phyloP scores from a whole-genome alignment of 176 grass and related monocot genomes.

The Triticum urartu region DNA sequence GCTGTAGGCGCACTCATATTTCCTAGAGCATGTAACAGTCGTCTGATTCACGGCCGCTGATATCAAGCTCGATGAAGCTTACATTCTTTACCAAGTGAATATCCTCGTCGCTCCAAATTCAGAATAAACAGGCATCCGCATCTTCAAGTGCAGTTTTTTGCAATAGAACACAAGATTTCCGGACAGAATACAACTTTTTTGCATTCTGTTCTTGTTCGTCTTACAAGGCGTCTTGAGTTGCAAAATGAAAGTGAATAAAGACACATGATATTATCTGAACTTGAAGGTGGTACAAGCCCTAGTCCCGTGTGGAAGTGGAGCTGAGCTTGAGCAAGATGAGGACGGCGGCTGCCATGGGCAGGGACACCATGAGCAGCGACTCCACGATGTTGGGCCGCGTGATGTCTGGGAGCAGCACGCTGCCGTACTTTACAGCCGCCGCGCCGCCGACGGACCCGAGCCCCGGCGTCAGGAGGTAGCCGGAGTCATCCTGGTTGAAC shows the following conservation, averaged over 20 bases:
- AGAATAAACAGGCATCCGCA: neutral
- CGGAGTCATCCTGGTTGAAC: slow-evolving; percentile 46
- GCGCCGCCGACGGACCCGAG: slow-evolving; percentile 67
- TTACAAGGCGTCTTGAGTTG: neutral
- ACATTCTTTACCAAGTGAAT: neutral
- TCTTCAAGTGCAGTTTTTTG: neutral
- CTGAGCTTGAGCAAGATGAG: slow-evolving; percentile 63
- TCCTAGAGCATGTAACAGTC: slow-evolving; percentile 19
- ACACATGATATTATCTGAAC: neutral
- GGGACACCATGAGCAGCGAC: slow-evolving; percentile 67
- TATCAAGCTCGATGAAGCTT: neutral
- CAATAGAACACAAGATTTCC: neutral
- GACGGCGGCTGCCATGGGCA: slow-evolving; percentile 60
- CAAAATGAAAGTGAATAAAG: neutral
- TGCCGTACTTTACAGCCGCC: slow-evolving; percentile 78
- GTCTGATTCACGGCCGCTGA: neutral
- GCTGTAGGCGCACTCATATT: slow-evolving; percentile 9
- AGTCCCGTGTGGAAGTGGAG: slow-evolving; percentile 1
- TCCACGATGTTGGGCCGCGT: slow-evolving; percentile 68
- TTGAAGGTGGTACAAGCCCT: neutral
- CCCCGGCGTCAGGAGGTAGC: slow-evolving; percentile 69
- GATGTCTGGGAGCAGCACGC: slow-evolving; percentile 68
- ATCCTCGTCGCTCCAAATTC: neutral
- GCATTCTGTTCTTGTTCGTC: neutral
- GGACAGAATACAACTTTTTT: no score